These are phyloP conservation scores for Cucurbita argyrosperma DNA, from an alignment of 306 rosid genomes.

Conservation along the genomic window DNA sequence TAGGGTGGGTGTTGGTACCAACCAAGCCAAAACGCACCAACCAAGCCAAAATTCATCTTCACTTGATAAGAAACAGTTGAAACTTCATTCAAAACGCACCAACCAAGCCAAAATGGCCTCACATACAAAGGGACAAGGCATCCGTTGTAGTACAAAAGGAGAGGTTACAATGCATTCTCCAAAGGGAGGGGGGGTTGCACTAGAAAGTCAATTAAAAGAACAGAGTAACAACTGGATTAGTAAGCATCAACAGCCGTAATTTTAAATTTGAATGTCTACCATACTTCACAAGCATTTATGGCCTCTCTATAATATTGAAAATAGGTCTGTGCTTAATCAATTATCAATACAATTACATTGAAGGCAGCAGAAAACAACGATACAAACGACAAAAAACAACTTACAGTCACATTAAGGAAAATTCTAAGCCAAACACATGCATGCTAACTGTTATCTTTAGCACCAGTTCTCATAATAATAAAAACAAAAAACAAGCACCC, in stretches of 20 bases:
- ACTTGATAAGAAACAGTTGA: not conserved
- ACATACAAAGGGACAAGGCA: not conserved
- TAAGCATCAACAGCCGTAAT: not conserved
- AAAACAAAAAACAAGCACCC: not conserved
- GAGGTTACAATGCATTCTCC: not conserved
- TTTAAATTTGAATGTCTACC: not conserved
- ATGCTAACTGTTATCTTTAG: not conserved
- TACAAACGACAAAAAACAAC: not conserved
- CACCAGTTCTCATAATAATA: slow-evolving; percentile 1
- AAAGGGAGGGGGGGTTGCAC: not conserved
- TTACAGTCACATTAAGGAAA: not conserved
- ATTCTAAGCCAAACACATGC: not conserved
- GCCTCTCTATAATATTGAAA: not conserved
- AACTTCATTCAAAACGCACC: not conserved
- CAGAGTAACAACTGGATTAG: not conserved
- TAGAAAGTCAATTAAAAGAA: not conserved
- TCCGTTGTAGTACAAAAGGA: not conserved
- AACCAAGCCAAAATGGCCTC: not conserved
- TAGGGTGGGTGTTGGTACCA: not conserved
- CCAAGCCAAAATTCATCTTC: no score
- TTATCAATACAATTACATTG: not conserved
- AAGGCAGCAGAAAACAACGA: not conserved
- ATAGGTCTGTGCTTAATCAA: not conserved
- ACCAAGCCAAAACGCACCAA: no score
- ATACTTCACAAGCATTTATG: not conserved